A percentile compares a stretch with the other conserved stretches of the same genome.
Evolutionary conservation across 1,284 basidiomycete species (phyloP).

Genomic region (Cutaneotrichosporon cavernicola): DNA sequence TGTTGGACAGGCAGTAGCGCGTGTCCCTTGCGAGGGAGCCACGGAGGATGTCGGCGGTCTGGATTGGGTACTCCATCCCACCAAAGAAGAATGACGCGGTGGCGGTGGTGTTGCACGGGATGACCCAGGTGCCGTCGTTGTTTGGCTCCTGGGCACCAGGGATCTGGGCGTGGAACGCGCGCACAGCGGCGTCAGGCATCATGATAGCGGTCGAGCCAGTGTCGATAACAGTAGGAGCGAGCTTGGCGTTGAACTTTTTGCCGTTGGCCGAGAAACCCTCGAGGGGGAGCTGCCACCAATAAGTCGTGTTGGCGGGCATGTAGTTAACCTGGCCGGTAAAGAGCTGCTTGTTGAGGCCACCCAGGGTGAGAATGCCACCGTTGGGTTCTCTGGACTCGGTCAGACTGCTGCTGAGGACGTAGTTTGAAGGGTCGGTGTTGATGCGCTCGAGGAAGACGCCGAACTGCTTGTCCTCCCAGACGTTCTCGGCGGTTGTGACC

Average conservation of each 20-base stretch:
- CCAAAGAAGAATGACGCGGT: constrained; percentile 68
- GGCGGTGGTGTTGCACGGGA: constrained; percentile 68
- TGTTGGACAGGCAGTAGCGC: neutral
- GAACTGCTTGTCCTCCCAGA: constrained; percentile 68
- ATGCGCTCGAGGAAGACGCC: constrained; percentile 70
- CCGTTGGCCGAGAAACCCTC: constrained; percentile 54
- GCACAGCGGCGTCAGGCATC: constrained; percentile 7
- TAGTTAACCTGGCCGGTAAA: constrained; percentile 80
- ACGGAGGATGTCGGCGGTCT: constrained; percentile 54
- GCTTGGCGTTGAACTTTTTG: constrained; percentile 12
- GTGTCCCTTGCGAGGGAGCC: constrained; percentile 35
- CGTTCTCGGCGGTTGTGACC: constrained; percentile 60
- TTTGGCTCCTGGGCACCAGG: neutral
- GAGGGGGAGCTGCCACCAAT: constrained; percentile 56
- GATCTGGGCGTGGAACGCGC: constrained; percentile 9
- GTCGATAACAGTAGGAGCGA: constrained; percentile 12
- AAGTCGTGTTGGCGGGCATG: constrained; percentile 54
- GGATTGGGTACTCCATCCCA: constrained; percentile 7
- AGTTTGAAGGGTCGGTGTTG: constrained; percentile 27
- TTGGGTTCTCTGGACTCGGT: constrained; percentile 61
- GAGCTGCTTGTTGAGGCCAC: constrained; percentile 61
- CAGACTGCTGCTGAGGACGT: neutral
- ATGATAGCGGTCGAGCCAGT: constrained; percentile 14
- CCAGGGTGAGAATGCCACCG: constrained; percentile 79
- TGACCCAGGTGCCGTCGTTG: constrained; percentile 54